phyloP scores from a whole-genome alignment of 768 basidiomycete genomes.

The Tubosaeta brunneosetosa region DNA sequence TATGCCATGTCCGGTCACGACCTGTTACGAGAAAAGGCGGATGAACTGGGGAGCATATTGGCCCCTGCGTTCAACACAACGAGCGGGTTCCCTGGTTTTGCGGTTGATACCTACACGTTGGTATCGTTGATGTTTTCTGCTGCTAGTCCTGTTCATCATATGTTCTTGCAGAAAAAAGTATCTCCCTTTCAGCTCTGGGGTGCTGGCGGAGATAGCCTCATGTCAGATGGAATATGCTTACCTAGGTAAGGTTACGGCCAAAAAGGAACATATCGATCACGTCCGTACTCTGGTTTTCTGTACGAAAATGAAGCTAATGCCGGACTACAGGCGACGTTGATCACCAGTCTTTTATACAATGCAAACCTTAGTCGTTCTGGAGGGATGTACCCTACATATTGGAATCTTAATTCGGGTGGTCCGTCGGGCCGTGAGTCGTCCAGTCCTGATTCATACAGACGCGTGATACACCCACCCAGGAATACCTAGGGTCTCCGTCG shows the following conservation, averaged over 20 bases:
- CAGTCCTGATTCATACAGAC: not conserved
- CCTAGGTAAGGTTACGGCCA: constrained; percentile 72
- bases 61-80: constrained; percentile 67
- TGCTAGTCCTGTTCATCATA: too few species aligned
- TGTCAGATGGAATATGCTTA: constrained; percentile 84
- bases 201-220: constrained; percentile 74
- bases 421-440: constrained; percentile 43
- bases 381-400: constrained; percentile 61
- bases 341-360: constrained; percentile 44
- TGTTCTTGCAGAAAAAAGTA: not conserved
- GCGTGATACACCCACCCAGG: not conserved
- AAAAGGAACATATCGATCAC: constrained; percentile 54
- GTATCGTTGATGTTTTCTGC: constrained; percentile 8
- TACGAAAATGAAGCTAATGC: not conserved
- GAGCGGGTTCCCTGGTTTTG: constrained; percentile 64
- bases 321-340: constrained; percentile 38
- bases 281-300: constrained; percentile 32
- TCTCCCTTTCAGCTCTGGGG: constrained; percentile 21
- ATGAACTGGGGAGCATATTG: constrained; percentile 67
- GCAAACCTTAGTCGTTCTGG: constrained; percentile 43
- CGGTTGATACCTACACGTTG: constrained; percentile 60
- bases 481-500: constrained; percentile 49
- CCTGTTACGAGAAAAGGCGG: constrained; percentile 62
- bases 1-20: constrained; percentile 68
- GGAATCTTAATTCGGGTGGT: constrained; percentile 45